Percentiles rank a stretch among this genome's conserved stretches.
These are phyloP conservation scores for Stephanocyclus meneghinianus DNA, from an alignment of 352 stramenopile species.

Conservation along the genomic window DNA sequence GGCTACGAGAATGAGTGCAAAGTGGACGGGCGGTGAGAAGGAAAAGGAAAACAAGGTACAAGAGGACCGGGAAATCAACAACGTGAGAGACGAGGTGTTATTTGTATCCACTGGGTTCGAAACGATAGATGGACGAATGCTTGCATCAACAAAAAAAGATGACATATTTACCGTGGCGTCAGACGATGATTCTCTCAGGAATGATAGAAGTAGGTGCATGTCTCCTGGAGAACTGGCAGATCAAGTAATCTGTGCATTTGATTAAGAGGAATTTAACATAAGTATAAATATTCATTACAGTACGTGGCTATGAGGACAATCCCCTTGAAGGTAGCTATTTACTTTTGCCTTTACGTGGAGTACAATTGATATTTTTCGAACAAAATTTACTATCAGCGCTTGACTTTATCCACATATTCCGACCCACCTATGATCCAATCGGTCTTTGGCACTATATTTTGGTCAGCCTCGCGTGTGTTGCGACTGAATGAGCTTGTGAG, in stretches of 20 bases:
- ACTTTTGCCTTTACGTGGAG: too few relatives aligned
- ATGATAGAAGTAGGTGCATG: background rate
- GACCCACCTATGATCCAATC: constrained; percentile 53
- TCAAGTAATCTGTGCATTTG: background rate
- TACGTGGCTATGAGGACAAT: too few relatives aligned
- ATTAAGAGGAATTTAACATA: background rate
- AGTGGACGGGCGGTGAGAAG: too few relatives aligned
- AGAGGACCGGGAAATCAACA: too few relatives aligned
- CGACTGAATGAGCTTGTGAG: constrained; percentile 53
- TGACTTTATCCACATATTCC: constrained; percentile 73
- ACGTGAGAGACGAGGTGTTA: too few relatives aligned
- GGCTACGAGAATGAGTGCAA: too few relatives aligned
- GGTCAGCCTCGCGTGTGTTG: constrained; percentile 66
- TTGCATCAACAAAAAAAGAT: background rate
- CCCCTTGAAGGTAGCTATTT: too few relatives aligned
- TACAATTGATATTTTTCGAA: constrained; percentile 57
- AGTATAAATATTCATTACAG: too few relatives aligned
- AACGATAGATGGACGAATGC: too few relatives aligned
- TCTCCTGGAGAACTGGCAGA: background rate
- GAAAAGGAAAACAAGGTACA: too few relatives aligned
- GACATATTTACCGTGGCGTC: background rate
- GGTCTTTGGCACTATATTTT: constrained; percentile 70
- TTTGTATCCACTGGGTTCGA: too few relatives aligned
- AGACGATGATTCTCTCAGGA: background rate
- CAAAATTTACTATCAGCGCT: constrained; percentile 79